These are phyloP conservation scores for Syzygium aromaticum DNA, from an alignment of 345 rosid genomes.

Conservation along the genomic window DNA sequence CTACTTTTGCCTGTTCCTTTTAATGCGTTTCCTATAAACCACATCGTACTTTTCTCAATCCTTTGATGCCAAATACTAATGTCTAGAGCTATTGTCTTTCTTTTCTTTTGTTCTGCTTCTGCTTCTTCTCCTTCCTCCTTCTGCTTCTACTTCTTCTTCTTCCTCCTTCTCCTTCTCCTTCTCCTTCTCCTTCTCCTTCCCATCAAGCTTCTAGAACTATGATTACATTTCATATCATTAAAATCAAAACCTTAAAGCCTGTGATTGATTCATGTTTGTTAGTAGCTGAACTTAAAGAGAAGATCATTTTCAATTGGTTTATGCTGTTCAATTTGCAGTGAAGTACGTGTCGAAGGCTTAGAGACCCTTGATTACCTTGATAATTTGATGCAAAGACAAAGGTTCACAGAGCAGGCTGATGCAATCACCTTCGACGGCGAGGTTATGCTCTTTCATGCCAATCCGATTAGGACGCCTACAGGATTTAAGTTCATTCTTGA, in stretches of 20 bases:
- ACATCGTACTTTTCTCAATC: conserved; percentile 1
- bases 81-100: neutral
- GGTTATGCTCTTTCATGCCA: conserved; percentile 27
- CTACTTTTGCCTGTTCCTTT: neutral
- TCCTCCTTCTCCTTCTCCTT: neutral
- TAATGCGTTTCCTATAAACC: neutral
- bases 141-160: too few relatives aligned
- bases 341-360: conserved; percentile 95
- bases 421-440: conserved; percentile 92
- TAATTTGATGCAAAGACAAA: conserved; percentile 50
- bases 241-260: neutral
- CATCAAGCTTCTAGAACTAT: neutral
- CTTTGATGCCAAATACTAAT: neutral
- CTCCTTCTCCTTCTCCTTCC: neutral
- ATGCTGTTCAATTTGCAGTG: conserved; percentile 52
- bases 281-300: neutral
- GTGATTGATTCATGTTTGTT: neutral
- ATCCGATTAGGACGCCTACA: neutral
- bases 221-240: neutral
- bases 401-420: conserved; percentile 95
- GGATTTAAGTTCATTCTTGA: neutral
- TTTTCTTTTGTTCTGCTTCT: too few relatives aligned
- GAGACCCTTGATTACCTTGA: conserved; percentile 96
- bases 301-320: neutral
- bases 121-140: neutral